Evolutionary conservation across 1,284 basidiomycete genomes (phyloP).

Genomic region (Ganoderma lingzhi): DNA sequence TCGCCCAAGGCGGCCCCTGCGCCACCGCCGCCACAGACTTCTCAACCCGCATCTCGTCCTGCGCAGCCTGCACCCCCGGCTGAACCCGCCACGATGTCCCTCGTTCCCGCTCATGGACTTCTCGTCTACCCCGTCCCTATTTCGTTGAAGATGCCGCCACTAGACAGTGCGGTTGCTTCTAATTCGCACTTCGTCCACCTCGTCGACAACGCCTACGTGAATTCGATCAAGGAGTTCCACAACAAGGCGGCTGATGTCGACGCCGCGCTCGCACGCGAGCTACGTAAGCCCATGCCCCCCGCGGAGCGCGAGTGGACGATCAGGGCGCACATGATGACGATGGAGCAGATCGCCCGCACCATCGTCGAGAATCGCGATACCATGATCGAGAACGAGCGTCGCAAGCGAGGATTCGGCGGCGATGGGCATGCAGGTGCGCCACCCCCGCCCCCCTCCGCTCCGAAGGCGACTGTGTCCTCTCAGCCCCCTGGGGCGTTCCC

Average conservation of each 20-base stretch:
- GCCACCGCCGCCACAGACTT: conserved; percentile 14
- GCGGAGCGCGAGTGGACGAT: conserved; percentile 28
- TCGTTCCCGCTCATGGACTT: conserved; percentile 16
- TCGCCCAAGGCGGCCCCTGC: conserved; percentile 8
- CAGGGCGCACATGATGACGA: conserved; percentile 27
- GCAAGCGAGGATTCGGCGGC: conserved; percentile 22
- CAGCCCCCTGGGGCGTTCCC: conserved; percentile 31
- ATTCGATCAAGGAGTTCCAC: conserved; percentile 37
- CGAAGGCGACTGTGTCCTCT: conserved; percentile 6
- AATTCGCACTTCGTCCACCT: conserved; percentile 22
- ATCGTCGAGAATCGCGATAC: conserved; percentile 25
- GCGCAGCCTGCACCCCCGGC: conserved; percentile 8
- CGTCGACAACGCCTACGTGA: conserved; percentile 25
- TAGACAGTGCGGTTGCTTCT: conserved; percentile 14
- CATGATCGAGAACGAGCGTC: conserved; percentile 22
- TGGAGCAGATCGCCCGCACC: conserved; percentile 34
- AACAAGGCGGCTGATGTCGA: conserved; percentile 34
- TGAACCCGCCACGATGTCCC: neutral
- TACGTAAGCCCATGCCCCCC: conserved; percentile 30
- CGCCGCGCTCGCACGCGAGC: conserved; percentile 33
- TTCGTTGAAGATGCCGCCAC: conserved; percentile 15
- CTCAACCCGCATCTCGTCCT: conserved; percentile 12
- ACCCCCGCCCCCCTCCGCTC: conserved; percentile 5
- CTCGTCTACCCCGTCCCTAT: conserved; percentile 29
- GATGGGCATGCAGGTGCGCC: conserved; percentile 19